phyloP scores from a whole-genome alignment of 805 yeast genomes.

The Lipomyces kockii region DNA sequence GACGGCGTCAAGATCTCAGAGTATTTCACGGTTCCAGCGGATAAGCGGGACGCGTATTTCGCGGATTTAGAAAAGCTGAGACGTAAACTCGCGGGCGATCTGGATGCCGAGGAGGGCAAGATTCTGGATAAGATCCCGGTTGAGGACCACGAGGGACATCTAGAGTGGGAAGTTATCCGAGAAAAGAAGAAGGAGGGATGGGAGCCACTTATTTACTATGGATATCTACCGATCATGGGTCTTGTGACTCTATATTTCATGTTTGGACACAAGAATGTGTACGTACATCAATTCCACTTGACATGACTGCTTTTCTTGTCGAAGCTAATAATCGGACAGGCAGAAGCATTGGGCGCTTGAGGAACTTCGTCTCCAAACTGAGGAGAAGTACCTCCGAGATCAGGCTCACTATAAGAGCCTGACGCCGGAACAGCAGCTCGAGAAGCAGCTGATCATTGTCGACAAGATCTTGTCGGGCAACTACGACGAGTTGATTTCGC shows the following conservation, averaged over 20 bases:
- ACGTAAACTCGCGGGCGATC: conserved; percentile 15
- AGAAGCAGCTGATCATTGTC: conserved; percentile 75
- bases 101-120: conserved; percentile 53
- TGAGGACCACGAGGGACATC: conserved; percentile 77
- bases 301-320: neutral
- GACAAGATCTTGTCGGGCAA: conserved; percentile 84
- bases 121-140: conserved; percentile 84
- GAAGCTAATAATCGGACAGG: conserved; percentile 6
- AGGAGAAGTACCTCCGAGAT: conserved; percentile 66
- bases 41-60: conserved; percentile 4
- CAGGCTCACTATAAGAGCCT: conserved; percentile 50
- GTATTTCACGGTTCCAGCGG: conserved; percentile 9
- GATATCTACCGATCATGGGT: conserved; percentile 71
- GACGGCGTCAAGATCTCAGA: conserved; percentile 10
- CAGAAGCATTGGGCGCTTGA: conserved; percentile 79
- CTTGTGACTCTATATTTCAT: conserved; percentile 57
- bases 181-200: conserved; percentile 82
- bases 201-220: conserved; percentile 74
- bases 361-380: conserved; percentile 76
- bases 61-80: neutral
- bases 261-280: conserved; percentile 56
- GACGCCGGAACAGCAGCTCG: conserved; percentile 60
- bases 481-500: conserved; percentile 59
- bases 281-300: neutral
- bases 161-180: conserved; percentile 77